These are phyloP conservation scores for Chrysochromulina tobinii DNA, from an alignment of 78 protist genomes.

Conservation along the genomic window DNA sequence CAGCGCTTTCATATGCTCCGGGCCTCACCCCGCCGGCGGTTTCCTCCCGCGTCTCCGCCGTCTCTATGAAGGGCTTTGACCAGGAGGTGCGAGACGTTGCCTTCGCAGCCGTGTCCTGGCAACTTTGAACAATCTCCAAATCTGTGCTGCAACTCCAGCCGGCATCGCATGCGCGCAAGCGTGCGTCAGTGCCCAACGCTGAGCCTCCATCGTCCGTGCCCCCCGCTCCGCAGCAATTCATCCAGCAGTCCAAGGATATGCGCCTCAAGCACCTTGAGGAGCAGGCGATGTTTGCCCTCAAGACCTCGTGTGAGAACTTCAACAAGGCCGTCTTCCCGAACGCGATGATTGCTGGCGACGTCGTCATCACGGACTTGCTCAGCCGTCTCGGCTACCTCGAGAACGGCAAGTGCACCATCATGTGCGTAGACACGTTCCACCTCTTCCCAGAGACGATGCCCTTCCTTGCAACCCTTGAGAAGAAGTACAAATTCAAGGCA, in stretches of 20 bases:
- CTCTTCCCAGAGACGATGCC: conserved; percentile 38
- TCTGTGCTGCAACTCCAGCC: too few relatives aligned
- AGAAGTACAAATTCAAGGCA: conserved; percentile 41
- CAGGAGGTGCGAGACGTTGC: too few relatives aligned
- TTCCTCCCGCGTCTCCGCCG: too few relatives aligned
- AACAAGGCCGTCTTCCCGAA: conserved; percentile 48
- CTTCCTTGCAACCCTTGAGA: conserved; percentile 34
- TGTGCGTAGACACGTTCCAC: conserved; percentile 57
- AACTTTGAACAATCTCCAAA: too few relatives aligned
- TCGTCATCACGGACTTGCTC: conserved; percentile 35
- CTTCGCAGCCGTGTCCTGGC: too few relatives aligned
- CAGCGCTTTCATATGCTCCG: too few relatives aligned
- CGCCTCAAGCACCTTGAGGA: conserved; percentile 55
- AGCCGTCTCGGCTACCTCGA: conserved; percentile 28
- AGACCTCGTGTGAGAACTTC: not conserved
- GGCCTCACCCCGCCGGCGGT: too few relatives aligned
- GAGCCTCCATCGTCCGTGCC: too few relatives aligned
- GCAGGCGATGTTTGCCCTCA: conserved; percentile 43
- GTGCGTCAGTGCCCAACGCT: too few relatives aligned
- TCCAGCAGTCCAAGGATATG: conserved; percentile 29
- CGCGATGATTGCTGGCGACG: conserved; percentile 53
- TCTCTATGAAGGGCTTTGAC: too few relatives aligned
- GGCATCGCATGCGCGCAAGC: too few relatives aligned
- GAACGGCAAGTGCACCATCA: conserved; percentile 44
- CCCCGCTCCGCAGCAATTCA: not conserved